These are phyloP conservation scores for Yamadazyma philogaea DNA, from an alignment of 805 yeast species.

Conservation along the genomic window DNA sequence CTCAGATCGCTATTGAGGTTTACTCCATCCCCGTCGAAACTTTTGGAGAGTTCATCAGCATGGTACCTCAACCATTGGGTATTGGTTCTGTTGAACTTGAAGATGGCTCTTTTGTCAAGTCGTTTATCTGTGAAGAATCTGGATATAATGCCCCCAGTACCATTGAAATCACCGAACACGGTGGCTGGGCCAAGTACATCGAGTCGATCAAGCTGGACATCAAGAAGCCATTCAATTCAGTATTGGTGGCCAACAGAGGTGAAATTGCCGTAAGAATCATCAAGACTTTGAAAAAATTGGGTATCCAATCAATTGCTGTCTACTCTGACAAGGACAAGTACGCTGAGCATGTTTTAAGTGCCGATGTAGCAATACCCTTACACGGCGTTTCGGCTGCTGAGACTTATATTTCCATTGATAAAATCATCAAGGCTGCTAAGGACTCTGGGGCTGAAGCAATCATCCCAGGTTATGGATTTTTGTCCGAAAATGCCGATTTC, in stretches of 20 bases:
- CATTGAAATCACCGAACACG: constrained; percentile 75
- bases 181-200: constrained; percentile 81
- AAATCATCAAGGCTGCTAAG: constrained; percentile 83
- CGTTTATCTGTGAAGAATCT: constrained; percentile 89
- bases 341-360: constrained; percentile 78
- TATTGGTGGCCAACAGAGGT: constrained; percentile 95
- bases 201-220: constrained; percentile 18
- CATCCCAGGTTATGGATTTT: constrained; percentile 95
- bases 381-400: constrained; percentile 85
- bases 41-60: constrained; percentile 79
- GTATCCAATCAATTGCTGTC: constrained; percentile 78
- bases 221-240: constrained; percentile 68
- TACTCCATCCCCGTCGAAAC: constrained; percentile 75
- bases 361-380: constrained; percentile 79
- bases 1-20: constrained; percentile 69
- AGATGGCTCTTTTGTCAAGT: constrained; percentile 81
- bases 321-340: constrained; percentile 89
- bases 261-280: constrained; percentile 96
- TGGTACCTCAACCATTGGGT: constrained; percentile 94
- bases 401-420: constrained; percentile 82
- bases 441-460: constrained; percentile 87
- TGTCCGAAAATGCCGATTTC: constrained; percentile 94
- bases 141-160: constrained; percentile 76
- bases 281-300: constrained; percentile 76
- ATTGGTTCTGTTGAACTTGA: constrained; percentile 88